Percentiles rank a stretch among this genome's conserved stretches.
Evolutionary conservation across 352 stramenopile genomes (phyloP).

Genomic region (Globisporangium carolinianum): DNA sequence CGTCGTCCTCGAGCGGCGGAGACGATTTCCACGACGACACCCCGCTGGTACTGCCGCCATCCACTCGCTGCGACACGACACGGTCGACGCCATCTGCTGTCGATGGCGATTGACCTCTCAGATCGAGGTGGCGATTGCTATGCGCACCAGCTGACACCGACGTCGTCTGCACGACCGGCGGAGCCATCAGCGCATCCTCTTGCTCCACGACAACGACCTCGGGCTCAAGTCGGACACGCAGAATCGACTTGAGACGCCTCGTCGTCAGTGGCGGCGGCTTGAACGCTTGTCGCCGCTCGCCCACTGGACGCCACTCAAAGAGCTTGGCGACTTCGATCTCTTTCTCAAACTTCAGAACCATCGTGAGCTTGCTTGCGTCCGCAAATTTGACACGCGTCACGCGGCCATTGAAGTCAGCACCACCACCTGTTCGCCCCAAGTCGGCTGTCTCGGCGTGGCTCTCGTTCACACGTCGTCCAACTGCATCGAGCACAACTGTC

Average conservation of each 20-base stretch:
- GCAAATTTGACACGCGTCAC: slow-evolving; percentile 13
- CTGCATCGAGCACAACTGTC: slow-evolving; percentile 38
- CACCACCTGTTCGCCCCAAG: slow-evolving; percentile 1
- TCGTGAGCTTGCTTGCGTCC: neutral
- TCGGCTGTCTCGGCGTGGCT: neutral
- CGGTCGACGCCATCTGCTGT: neutral
- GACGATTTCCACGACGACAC: neutral
- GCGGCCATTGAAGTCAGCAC: slow-evolving; percentile 1
- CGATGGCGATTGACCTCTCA: neutral
- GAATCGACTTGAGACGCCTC: slow-evolving; percentile 20
- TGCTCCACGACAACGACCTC: slow-evolving; percentile 37
- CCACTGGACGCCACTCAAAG: slow-evolving; percentile 2
- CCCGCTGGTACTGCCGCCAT: neutral
- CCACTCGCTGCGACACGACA: neutral
- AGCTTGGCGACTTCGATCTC: slow-evolving; percentile 62
- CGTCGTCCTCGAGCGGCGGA: neutral
- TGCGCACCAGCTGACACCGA: neutral
- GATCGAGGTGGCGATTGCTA: slow-evolving; percentile 1
- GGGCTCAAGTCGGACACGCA: slow-evolving; percentile 22
- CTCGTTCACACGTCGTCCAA: slow-evolving; percentile 26
- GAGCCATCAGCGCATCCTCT: slow-evolving; percentile 45
- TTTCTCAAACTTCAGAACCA: slow-evolving; percentile 40
- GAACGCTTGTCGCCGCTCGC: neutral
- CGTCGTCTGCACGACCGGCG: slow-evolving; percentile 35
- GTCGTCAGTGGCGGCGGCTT: slow-evolving; percentile 21